Evolutionary conservation across 768 basidiomycete genomes (phyloP), one percentile per base, ranked within the genome.

Genomic region (Lyophyllum semitale): DNA sequence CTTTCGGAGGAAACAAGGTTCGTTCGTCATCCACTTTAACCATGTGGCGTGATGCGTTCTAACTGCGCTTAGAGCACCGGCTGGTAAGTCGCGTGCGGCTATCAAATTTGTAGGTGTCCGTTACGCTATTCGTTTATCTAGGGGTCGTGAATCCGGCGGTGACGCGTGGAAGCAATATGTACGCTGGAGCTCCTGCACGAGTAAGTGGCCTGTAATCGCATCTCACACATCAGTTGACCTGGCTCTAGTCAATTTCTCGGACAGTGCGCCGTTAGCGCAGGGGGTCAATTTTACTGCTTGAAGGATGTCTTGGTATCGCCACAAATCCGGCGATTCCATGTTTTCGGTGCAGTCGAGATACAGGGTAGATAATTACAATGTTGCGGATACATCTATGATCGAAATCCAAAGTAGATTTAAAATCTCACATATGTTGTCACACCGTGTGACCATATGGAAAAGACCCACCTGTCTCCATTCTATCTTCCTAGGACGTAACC

Each of bases 161-260:
- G 96, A 98, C 71, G 90, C 95, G n/a, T 98, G 96, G 96, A 95
- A 95, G 70, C 92, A 96, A 71, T 95, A 95, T 63, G 90, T 95
- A 37, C 84, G 93, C 48, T 95, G 91, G 91, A 88, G 88, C 71
- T 84, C 89, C 43, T 95, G 92, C 69, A 97, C 95, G 11, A 75
- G 81, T 82, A 65, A 47, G 77, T 59, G 17, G 27, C 26, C 17
- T 18, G 5, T 48, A 20, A 13, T 22, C 17, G 37, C 41, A 37
- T n/a, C 25, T 48, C 33, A 23, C 35, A 15, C 25, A 4, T n/a
- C 42, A 18, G 51, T 55, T 64, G 46, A 63, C 46, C 47, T 38
- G 46, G 48, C 20, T 57, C 29, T 55, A 83, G 80, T 98, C 69
- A 98, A 98, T 73, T 98, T 90, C 73, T 92, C 91, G 37, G 84